Evolutionary conservation across 140 eudicot species (phyloP).

Genomic region (Erigeron philadelphicus): DNA sequence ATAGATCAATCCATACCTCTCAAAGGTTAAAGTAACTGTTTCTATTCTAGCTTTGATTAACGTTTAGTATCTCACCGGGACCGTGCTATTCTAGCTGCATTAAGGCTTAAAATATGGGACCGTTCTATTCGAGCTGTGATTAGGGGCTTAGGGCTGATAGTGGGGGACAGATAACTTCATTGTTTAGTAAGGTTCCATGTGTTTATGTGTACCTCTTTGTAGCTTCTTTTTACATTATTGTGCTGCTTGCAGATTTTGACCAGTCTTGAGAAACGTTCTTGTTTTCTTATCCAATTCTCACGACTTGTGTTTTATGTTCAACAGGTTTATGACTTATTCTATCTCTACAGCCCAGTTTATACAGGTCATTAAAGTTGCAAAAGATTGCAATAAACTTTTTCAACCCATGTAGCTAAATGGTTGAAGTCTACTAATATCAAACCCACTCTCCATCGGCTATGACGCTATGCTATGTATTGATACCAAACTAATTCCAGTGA

Average conservation of each 20-base stretch:
- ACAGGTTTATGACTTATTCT: neutral
- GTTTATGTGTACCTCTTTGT: neutral
- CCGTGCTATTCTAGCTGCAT: too few relatives aligned
- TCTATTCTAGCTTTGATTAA: neutral
- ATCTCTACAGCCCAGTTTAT: neutral
- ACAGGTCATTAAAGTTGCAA: neutral
- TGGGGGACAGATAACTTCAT: neutral
- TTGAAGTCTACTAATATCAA: neutral
- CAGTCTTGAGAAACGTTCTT: neutral
- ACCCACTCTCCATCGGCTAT: neutral
- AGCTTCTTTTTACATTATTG: neutral
- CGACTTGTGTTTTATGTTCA: neutral
- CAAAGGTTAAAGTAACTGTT: neutral
- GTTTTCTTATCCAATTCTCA: neutral
- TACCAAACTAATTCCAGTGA: neutral
- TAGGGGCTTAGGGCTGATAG: neutral
- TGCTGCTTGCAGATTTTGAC: neutral
- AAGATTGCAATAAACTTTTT: neutral
- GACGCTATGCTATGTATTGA: neutral
- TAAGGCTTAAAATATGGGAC: neutral
- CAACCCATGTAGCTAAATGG: neutral
- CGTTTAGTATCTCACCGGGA: neutral
- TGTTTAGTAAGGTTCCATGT: neutral
- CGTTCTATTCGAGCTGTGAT: neutral
- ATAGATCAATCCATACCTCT: conserved; percentile 1